Evolutionary conservation across 2,329 filamentous ascomycete genomes (phyloP).

Genomic region (Pseudogymnoascus sp.): DNA sequence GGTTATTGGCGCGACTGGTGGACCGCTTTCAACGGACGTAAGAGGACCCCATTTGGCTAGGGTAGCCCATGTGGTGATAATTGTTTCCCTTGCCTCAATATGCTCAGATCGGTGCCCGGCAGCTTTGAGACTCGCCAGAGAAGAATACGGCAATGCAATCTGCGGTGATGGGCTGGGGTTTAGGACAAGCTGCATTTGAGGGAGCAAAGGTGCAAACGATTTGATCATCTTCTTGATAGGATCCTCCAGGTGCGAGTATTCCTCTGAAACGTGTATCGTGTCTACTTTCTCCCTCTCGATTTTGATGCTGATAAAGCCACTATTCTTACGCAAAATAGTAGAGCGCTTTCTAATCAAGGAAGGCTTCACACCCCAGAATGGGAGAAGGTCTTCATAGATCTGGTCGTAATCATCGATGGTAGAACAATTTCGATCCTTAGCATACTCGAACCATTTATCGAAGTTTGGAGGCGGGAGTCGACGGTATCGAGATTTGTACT

Average conservation of each 20-base stretch:
- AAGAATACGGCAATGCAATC: constrained; percentile 31
- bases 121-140: not conserved
- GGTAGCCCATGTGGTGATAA: constrained; percentile 4
- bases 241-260: constrained; percentile 25
- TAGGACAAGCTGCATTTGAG: constrained; percentile 45
- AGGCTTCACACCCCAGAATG: constrained; percentile 28
- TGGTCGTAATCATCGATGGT: constrained; percentile 29
- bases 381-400: constrained; percentile 26
- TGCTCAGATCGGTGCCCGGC: not conserved
- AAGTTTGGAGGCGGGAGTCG: constrained; percentile 21
- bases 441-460: constrained; percentile 29
- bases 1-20: not conserved
- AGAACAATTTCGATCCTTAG: constrained; percentile 23
- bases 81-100: constrained; percentile 2
- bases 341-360: constrained; percentile 20
- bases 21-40: not conserved
- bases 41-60: not conserved
- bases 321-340: constrained; percentile 15
- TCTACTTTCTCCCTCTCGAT: constrained; percentile 28
- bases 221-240: constrained; percentile 32
- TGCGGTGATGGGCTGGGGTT: constrained; percentile 44
- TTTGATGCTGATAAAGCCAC: constrained; percentile 29
- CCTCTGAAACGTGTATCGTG: constrained; percentile 17
- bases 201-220: constrained; percentile 37
- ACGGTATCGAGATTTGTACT: constrained; percentile 19